Evolutionary conservation across 805 yeast genomes (phyloP).

Genomic region (Ogataea henricii): DNA sequence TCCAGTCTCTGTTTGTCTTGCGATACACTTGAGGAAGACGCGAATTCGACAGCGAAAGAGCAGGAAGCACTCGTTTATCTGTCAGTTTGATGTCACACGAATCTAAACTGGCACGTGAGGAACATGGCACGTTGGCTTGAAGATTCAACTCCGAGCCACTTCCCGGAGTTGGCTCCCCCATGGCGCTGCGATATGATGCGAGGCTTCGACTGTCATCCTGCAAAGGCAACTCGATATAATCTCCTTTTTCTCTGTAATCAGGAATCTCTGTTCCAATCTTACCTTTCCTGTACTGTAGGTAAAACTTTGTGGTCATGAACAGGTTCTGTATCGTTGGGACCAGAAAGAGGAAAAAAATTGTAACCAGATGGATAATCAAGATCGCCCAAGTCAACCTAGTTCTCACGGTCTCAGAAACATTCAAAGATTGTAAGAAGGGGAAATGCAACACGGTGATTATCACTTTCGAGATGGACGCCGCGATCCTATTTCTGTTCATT

Average conservation of each 20-base stretch:
- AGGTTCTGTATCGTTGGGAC: constrained; percentile 31
- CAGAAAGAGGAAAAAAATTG: constrained; percentile 26
- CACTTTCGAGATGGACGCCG: constrained; percentile 41
- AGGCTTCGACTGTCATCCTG: constrained; percentile 13
- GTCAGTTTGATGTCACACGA: constrained; percentile 28
- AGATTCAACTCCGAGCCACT: not conserved
- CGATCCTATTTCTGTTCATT: constrained; percentile 35
- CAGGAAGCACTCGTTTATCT: constrained; percentile 29
- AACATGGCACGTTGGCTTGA: not conserved
- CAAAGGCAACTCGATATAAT: constrained; percentile 24
- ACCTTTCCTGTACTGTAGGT: constrained; percentile 21
- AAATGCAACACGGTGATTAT: constrained; percentile 44
- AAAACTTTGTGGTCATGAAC: constrained; percentile 28
- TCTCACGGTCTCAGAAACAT: constrained; percentile 39
- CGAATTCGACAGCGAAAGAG: constrained; percentile 16
- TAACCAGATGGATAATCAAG: constrained; percentile 39
- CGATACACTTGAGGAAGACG: constrained; percentile 14
- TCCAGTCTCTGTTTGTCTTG: constrained; percentile 43
- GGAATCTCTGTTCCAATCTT: constrained; percentile 26
- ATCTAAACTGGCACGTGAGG: constrained; percentile 11
- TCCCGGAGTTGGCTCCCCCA: constrained; percentile 3
- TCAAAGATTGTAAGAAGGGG: constrained; percentile 42
- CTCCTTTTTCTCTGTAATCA: constrained; percentile 24
- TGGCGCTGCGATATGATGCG: constrained; percentile 1
- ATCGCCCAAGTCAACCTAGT: constrained; percentile 48